Conservation (phyloP, 2,329 filamentous ascomycete species). For the Colletotrichum gloeosporioides region DNA sequence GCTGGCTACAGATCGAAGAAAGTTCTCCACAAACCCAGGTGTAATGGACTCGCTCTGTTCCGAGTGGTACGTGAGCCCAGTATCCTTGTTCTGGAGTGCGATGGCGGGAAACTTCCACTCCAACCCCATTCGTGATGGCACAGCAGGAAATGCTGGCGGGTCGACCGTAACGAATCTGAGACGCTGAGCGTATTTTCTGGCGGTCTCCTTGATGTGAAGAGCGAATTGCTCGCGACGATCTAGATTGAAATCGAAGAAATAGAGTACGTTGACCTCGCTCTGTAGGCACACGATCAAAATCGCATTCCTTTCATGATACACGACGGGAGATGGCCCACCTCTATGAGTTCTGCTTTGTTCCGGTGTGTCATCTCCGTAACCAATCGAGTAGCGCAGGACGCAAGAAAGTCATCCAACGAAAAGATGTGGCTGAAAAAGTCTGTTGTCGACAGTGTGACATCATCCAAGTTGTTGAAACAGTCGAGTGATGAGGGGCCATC, state of each 20-base stretch:
- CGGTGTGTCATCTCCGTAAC: conserved; percentile 49
- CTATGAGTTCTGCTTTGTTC: conserved; percentile 42
- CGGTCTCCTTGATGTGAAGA: conserved; percentile 38
- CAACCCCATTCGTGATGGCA: conserved; percentile 42
- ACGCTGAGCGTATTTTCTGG: conserved; percentile 50
- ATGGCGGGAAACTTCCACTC: conserved; percentile 13
- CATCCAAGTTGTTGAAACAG: conserved; percentile 48
- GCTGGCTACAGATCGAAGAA: not conserved
- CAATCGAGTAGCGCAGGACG: conserved; percentile 39
- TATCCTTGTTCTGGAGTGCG: conserved; percentile 2
- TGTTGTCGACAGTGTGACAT: conserved; percentile 32
- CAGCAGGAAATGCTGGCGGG: conserved; percentile 47
- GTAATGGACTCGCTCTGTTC: not conserved
- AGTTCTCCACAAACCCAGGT: conserved; percentile 1
- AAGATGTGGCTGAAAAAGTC: conserved; percentile 36
- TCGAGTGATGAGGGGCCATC: conserved; percentile 27
- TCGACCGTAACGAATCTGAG: conserved; percentile 53
- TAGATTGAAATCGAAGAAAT: conserved; percentile 30
- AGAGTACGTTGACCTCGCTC: conserved; percentile 24
- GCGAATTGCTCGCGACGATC: conserved; percentile 40
- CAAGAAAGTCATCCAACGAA: conserved; percentile 41
- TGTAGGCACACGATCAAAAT: not conserved
- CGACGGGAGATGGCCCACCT: not conserved
- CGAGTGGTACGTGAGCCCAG: not conserved
- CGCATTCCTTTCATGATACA: not conserved